Base-by-base conservation (phyloP, 129 eudicot species). In the Scalesia atractyloides region DNA sequence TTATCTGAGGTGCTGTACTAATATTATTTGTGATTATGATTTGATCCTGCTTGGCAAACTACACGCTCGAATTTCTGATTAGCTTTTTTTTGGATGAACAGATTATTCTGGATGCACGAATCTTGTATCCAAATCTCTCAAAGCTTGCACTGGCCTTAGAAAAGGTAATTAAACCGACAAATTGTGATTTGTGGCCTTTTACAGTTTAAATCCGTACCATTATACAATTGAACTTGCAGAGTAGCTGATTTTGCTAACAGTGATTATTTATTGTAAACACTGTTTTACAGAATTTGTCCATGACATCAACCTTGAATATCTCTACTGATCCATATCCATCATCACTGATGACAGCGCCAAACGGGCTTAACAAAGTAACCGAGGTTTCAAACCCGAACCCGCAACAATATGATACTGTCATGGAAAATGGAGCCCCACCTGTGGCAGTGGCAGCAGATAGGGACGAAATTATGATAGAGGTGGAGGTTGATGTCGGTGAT, bases 141-240 rank as follows among this genome's bases (percentile, higher is more conserved):
- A 91, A 88, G 82, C 91, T 92, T 79, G 96, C 91, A 57, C 76
- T 92, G 54, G 98, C 98, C 18, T 77, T 92, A 24, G 96, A 87
- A 78, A 92, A 92, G 98, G 98, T 89, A 84, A 19, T 4, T 68
- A 3, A 12, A 18, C 8, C 3, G 33, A 44, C 54, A 49, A 6
- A 3, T 49, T 1, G 7, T 14, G 19, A 4, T 18, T 59, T 60
- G 4, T 41, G 56, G 75, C 44, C 44, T 39, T 39, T 39, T 7
- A 39, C 46, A 26, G 46, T 44, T 46, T 33, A 14, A 60, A 58
- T 15, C 8, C 0, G 4, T 13, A 73, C 24, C 9, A 26, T 33
- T 49, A 14, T 39, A 39, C 44, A 39, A 9, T 39, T 39, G 10
- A 39, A 39, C 44, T 39, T 39, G 44, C 44, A 39, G 44, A 39